Base-by-base conservation (phyloP, 345 rosid genomes). In the Brassica incana region DNA sequence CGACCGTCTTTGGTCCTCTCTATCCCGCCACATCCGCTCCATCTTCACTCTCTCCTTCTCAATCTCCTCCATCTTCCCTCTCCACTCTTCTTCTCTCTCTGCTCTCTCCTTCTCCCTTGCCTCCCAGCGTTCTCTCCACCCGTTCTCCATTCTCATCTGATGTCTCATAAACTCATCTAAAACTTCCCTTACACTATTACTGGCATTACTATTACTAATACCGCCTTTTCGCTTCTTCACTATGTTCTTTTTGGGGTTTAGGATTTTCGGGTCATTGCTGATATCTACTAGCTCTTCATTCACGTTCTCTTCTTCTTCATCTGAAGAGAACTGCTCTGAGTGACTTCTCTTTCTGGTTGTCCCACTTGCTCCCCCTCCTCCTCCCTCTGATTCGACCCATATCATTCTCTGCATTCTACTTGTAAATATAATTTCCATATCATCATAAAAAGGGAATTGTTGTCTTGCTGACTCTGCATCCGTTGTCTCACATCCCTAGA, bases 1-100 rank as follows among this genome's bases (percentile, higher is more conserved):
- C 10, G 84, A 77, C 63, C 91, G 83, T 67, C 99, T 80, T 85
- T 95, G 93, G 77, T 95, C 99, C 71, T 95, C 99, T 78, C 85
- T 87, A 45, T 93, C 97, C 64, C 91, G 84, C 98, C 97, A 95
- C 75, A 89, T 83, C 36, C 88, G 81, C 30, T 95, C 99, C 91
- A 95, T 88, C 84, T 84, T 82, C 50, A 88, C 35, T 85, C 96
- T 89, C 84, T 95, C 98, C 2, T 89, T 95, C 85, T 95, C 99
- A 8, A 95, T 65, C 0, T 86, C 90, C 78, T 93, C 97, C 99
- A 93, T 95, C n/a, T 83, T 87, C 74, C 75, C 89, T 79, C 97
- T 88, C 99, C 99, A 95, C 79, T 95, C 99, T 87, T 84, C 88
- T 88, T 95, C 99, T 83, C 84, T 89, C 79, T 79, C 65, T 81